Conservation (phyloP, 2,329 filamentous ascomycete genomes). For the Ophiostoma sp. region DNA sequence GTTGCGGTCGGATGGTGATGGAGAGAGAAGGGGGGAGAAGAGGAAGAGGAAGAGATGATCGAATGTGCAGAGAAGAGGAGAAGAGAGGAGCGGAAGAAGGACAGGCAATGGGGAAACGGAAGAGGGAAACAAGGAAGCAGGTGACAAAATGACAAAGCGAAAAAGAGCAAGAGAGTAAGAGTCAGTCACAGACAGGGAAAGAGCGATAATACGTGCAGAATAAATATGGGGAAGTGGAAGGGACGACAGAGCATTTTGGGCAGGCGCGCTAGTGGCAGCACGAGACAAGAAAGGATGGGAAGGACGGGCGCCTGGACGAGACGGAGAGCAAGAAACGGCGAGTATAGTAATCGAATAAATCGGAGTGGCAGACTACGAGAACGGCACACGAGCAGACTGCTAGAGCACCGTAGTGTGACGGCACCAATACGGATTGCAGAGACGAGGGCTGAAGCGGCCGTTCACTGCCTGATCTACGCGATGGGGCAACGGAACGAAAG, state of each 20-base stretch:
- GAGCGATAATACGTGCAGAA: conserved; percentile 17
- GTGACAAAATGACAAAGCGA: conserved; percentile 16
- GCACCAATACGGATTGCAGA: background rate
- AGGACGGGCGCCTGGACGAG: background rate
- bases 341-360: too few relatives aligned
- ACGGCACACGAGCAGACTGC: background rate
- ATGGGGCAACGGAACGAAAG: conserved; percentile 8
- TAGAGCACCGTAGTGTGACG: background rate
- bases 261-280: conserved; percentile 17
- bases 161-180: conserved; percentile 11
- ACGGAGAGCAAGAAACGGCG: background rate
- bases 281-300: conserved; percentile 15
- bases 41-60: background rate
- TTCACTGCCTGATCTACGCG: background rate
- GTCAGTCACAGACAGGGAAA: conserved; percentile 15
- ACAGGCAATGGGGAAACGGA: conserved; percentile 1
- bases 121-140: conserved; percentile 15
- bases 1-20: background rate
- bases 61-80: background rate
- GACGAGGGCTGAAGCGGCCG: background rate
- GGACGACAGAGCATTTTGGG: conserved; percentile 10
- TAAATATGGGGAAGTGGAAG: conserved; percentile 23
- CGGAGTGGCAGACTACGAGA: background rate
- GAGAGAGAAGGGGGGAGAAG: background rate
- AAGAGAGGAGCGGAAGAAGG: conserved; percentile 4